A percentile compares a stretch with the other conserved stretches of the same genome.
Evolutionary conservation across 129 eudicot species (phyloP).

Genomic region (Lonicera japonica): DNA sequence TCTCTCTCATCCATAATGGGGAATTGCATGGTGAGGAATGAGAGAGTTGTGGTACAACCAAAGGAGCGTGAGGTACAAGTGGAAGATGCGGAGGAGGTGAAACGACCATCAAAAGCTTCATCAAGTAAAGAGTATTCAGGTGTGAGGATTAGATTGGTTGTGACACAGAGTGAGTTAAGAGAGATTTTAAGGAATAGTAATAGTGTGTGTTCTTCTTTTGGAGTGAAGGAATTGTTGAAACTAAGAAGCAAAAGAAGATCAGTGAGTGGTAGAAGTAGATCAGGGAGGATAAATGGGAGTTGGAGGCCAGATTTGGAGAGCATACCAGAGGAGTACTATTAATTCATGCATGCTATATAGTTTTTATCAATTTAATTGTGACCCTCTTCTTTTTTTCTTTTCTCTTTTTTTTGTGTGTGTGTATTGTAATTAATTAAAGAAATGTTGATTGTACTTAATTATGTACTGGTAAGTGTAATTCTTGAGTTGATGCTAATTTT

Average conservation of each 20-base stretch:
- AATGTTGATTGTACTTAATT: background rate
- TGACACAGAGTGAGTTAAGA: constrained; percentile 31
- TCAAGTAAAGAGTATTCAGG: background rate
- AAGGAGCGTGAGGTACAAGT: background rate
- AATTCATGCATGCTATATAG: too few species aligned
- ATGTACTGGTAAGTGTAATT: too few species aligned
- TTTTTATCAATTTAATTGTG: background rate
- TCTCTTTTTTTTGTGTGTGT: background rate
- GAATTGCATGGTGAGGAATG: background rate
- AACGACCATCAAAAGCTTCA: background rate
- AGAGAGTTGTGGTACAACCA: background rate
- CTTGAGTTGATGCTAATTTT: too few species aligned
- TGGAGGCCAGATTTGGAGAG: constrained; percentile 42
- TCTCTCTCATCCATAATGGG: constrained; percentile 2
- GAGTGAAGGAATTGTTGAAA: background rate
- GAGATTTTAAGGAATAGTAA: constrained; percentile 22
- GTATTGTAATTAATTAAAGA: too few species aligned
- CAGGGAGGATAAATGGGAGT: constrained; percentile 7
- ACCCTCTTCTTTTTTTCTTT: background rate
- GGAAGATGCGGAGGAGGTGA: background rate
- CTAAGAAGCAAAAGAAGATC: constrained; percentile 9
- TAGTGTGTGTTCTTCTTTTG: constrained; percentile 5
- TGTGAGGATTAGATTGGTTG: constrained; percentile 30
- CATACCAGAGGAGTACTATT: constrained; percentile 31
- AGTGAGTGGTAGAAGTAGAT: constrained; percentile 10